Evolutionary conservation across 441 rosid species (phyloP).

Genomic region (Arabidopsis hybrid): DNA sequence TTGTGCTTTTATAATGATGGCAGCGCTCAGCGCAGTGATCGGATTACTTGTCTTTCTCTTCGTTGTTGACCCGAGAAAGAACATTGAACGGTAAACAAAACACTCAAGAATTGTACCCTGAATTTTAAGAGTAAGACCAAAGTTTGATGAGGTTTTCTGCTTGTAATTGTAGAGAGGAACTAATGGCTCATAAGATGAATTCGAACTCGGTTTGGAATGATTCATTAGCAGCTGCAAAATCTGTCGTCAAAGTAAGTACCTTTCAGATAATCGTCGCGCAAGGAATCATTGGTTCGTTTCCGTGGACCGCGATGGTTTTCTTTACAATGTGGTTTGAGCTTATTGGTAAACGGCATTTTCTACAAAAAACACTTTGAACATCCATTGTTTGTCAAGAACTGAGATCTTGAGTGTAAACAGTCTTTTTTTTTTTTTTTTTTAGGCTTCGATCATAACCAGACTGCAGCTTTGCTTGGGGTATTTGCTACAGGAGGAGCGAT

Average conservation of each 20-base stretch:
- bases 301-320: constrained; percentile 99
- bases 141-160: constrained; percentile 23
- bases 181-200: constrained; percentile 52
- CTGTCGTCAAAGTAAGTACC: constrained; percentile 78
- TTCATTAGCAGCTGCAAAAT: constrained; percentile 75
- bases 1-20: constrained; percentile 92
- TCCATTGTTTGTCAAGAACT: not conserved
- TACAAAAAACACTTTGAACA: constrained; percentile 1
- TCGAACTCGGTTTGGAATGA: constrained; percentile 71
- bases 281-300: constrained; percentile 86
- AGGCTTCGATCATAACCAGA: constrained; percentile 84
- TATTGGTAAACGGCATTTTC: constrained; percentile 63
- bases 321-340: constrained; percentile 98
- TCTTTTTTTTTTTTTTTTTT: not conserved
- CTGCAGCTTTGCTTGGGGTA: constrained; percentile 81
- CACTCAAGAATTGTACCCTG: not conserved
- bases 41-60: constrained; percentile 87
- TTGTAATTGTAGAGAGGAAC: constrained; percentile 58
- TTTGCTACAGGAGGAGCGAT: constrained; percentile 84
- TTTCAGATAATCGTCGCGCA: constrained; percentile 91
- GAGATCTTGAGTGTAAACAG: not conserved
- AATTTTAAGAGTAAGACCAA: not conserved
- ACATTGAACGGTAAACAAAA: constrained; percentile 33
- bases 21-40: constrained; percentile 71
- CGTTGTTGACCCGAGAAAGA: constrained; percentile 80